Evolutionary conservation across 352 stramenopile genomes (phyloP).

Genomic region (Phytophthora pisi): DNA sequence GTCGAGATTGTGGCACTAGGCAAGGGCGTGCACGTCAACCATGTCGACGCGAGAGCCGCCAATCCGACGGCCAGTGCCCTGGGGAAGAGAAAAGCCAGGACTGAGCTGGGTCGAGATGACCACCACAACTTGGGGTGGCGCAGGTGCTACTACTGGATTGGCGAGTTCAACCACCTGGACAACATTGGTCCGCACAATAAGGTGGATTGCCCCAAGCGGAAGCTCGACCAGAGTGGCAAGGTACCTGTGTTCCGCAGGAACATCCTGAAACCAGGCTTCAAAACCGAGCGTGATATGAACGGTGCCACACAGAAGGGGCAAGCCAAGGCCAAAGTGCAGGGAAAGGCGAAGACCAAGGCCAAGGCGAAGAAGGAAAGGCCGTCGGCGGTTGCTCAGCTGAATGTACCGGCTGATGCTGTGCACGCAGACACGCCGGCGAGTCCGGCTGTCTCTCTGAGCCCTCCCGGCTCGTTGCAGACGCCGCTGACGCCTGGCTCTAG

Average conservation of each 20-base stretch:
- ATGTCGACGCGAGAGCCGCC: not conserved
- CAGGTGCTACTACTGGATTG: conserved; percentile 1
- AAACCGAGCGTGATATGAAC: not conserved
- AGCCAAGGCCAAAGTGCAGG: not conserved
- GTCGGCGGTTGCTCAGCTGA: not conserved
- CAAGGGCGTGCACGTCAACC: not conserved
- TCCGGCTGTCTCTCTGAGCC: not conserved
- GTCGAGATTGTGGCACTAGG: conserved; percentile 6
- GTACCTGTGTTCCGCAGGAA: not conserved
- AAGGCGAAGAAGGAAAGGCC: not conserved
- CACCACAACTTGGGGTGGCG: conserved; percentile 1
- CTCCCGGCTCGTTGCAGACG: not conserved
- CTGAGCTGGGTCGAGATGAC: not conserved
- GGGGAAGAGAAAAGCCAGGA: not conserved
- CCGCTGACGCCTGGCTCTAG: not conserved
- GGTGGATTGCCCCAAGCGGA: not conserved
- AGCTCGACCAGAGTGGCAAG: not conserved
- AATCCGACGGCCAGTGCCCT: not conserved
- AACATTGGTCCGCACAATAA: conserved; percentile 4
- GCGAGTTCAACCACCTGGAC: not conserved
- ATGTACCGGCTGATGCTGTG: not conserved
- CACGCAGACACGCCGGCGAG: not conserved
- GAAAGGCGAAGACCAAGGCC: not conserved
- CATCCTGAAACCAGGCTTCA: not conserved
- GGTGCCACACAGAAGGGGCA: not conserved